Evolutionary conservation across 345 rosid species (phyloP).

Genomic region (Streptanthus diversifolius): DNA sequence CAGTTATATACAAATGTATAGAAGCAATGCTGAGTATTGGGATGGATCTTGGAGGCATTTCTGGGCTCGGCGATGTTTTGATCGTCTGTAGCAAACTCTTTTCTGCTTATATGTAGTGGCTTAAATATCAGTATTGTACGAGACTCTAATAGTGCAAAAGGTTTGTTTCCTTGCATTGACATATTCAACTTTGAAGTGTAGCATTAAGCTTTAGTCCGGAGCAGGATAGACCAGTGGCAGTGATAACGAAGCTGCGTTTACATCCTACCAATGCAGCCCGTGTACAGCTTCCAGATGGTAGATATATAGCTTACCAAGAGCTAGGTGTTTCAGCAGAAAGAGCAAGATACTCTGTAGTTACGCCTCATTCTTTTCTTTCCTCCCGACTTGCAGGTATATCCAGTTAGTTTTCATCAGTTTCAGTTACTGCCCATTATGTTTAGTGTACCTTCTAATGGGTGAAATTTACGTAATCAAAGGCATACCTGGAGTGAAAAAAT

Average conservation of each 20-base stretch:
- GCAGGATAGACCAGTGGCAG: constrained; percentile 32
- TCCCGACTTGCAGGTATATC: constrained; percentile 79
- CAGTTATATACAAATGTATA: neutral
- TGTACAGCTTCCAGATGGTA: constrained; percentile 80
- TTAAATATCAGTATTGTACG: neutral
- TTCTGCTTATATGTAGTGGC: neutral
- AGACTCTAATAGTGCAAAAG: neutral
- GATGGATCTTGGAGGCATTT: neutral
- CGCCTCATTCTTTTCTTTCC: constrained; percentile 78
- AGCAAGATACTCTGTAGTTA: constrained; percentile 66
- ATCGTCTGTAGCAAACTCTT: too few species aligned
- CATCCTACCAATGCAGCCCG: constrained; percentile 68
- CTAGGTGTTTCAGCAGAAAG: constrained; percentile 66
- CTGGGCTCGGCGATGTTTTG: neutral
- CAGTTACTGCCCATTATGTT: neutral
- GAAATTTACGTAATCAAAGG: constrained; percentile 37
- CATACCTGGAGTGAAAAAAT: constrained; percentile 69
- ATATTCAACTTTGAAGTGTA: constrained; percentile 37
- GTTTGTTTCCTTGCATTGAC: constrained; percentile 12
- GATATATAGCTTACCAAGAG: constrained; percentile 72
- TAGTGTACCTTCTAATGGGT: constrained; percentile 3
- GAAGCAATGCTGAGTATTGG: neutral
- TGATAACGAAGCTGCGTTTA: constrained; percentile 43
- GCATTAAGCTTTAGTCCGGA: constrained; percentile 50
- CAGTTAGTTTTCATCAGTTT: neutral